These are phyloP conservation scores for Simmondsia chinensis DNA, from an alignment of 148 eudicot genomes.

Conservation along the genomic window DNA sequence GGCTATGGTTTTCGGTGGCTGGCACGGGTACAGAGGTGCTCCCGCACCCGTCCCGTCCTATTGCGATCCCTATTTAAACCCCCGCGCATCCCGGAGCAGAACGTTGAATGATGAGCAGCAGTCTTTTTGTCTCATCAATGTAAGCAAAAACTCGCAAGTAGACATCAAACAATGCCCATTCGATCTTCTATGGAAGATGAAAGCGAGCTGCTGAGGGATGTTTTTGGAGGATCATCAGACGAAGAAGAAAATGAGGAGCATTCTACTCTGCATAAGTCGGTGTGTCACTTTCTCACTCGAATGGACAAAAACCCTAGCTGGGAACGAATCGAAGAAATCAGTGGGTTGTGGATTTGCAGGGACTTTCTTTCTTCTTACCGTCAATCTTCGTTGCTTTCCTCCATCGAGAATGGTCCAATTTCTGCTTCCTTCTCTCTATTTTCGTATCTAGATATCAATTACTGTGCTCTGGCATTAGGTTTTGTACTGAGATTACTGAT, in stretches of 20 bases:
- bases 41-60: too few species aligned
- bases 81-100: too few species aligned
- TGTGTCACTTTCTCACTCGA: background rate
- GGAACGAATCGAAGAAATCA: conserved; percentile 32
- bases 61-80: too few species aligned
- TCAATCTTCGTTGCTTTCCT: conserved; percentile 49
- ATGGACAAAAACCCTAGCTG: conserved; percentile 26
- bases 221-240: conserved; percentile 67
- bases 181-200: conserved; percentile 18
- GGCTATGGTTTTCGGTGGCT: too few species aligned
- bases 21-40: too few species aligned
- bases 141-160: background rate
- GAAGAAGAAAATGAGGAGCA: conserved; percentile 12
- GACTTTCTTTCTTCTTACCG: conserved; percentile 47
- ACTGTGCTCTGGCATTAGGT: background rate
- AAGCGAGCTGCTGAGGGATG: conserved; percentile 35
- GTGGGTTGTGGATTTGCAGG: conserved; percentile 64
- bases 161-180: background rate
- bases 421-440: background rate
- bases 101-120: too few species aligned
- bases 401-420: conserved; percentile 37
- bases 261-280: conserved; percentile 7
- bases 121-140: too few species aligned
- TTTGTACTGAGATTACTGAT: background rate
- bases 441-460: too few species aligned